Evolutionary conservation across 768 basidiomycete genomes (phyloP), one percentile per base, ranked within the genome.

Genomic region (Multifurca ochricompacta): DNA sequence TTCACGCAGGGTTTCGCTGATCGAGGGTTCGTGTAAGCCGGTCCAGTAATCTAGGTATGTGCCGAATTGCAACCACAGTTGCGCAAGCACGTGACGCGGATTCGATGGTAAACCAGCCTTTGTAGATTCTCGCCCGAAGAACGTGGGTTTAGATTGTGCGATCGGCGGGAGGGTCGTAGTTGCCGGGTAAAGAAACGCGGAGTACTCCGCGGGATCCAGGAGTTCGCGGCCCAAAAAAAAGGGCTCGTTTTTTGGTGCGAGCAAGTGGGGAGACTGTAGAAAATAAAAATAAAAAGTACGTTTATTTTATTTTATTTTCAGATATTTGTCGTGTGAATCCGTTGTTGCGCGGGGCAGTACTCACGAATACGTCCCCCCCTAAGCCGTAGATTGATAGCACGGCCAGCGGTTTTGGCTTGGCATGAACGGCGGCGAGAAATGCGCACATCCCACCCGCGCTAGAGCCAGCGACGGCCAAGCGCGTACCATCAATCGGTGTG

Each of bases 361-460:
- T 43, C 44, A 72, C 72, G 44, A 84, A 62, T 53, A 80, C 73
- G 52, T 83, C 66, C 0, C 82, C 83, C n/a, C 82, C 82, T 73
- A 80, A 75, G 0, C 77, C 82, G 65, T 84, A 85, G 60, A 85
- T 57, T 1, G 77, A 79, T 0, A 85, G 59, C 2, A 84, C 51
- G 0, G 75, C 82, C 53, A 70, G 77, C 0, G 81, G 82, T 51
- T 72, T 77, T 0, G 81, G 82, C 0, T 61, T 54, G 5, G 73
- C 77, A 61, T 83, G 75, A 32, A 75, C 68, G 9, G 76, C 81
- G 16, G 80, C 78, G 10, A 85, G 71, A 60, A 81, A 83, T 1
- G 81, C 79, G 56, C 81, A 82, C n/a, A 78, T 66, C 1, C 80
- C 82, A 9, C 84, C 84, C 0, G 81, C 77, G 57, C 81, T 83